phyloP scores from a whole-genome alignment of 2,329 filamentous ascomycete species.

The Claviceps sorghi region DNA sequence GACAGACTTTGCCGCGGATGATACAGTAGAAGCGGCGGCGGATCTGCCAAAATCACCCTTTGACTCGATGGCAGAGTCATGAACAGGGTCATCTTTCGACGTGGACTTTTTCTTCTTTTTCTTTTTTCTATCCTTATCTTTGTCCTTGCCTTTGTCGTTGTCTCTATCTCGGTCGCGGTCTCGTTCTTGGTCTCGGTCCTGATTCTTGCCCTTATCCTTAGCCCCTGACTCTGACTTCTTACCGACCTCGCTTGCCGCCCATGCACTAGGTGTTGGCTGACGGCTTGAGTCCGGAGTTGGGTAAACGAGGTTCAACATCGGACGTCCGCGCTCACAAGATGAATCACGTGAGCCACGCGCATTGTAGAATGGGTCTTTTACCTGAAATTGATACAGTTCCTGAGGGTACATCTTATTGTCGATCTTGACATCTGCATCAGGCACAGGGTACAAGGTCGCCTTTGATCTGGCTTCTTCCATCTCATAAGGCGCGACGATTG shows the following conservation, averaged over 20 bases:
- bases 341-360: conserved; percentile 34
- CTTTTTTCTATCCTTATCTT: conserved; percentile 8
- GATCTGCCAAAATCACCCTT: conserved; percentile 27
- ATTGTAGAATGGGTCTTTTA: conserved; percentile 13
- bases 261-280: conserved; percentile 27
- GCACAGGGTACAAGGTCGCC: conserved; percentile 39
- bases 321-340: conserved; percentile 39
- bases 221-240: background rate
- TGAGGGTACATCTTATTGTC: conserved; percentile 43
- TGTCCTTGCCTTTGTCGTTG: background rate
- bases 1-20: conserved; percentile 39
- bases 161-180: background rate
- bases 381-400: conserved; percentile 28
- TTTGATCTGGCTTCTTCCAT: conserved; percentile 24
- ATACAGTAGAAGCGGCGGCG: conserved; percentile 1
- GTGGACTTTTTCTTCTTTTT: conserved; percentile 9
- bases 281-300: conserved; percentile 38
- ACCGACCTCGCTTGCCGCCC: background rate
- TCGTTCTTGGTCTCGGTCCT: background rate
- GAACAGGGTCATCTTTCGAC: conserved; percentile 11
- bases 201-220: background rate
- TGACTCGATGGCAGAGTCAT: conserved; percentile 25
- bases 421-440: conserved; percentile 49
- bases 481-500: conserved; percentile 41
- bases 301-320: conserved; percentile 44